A percentile compares a stretch with the other conserved stretches of the same genome.
These are phyloP conservation scores for Neurospora sp. DNA, from an alignment of 495 filamentous ascomycete species.

Conservation along the genomic window DNA sequence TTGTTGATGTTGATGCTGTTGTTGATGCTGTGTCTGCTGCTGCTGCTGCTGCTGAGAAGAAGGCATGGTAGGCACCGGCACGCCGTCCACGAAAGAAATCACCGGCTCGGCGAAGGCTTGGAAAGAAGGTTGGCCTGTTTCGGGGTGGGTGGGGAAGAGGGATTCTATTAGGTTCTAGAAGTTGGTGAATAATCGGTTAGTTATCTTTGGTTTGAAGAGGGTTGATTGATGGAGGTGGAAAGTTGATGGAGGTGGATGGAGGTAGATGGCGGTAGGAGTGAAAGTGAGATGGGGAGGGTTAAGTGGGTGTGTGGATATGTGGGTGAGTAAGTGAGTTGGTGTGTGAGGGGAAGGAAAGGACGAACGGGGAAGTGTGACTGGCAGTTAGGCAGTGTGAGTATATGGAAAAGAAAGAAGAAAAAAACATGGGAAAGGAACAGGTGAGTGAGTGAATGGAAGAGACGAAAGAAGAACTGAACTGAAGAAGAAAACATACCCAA, in stretches of 20 bases:
- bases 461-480: too few relatives aligned
- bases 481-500: neutral
- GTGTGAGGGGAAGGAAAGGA: neutral
- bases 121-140: constrained; percentile 26
- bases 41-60: neutral
- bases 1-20: neutral
- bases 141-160: constrained; percentile 27
- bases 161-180: constrained; percentile 18
- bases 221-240: too few relatives aligned
- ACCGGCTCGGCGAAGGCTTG: constrained; percentile 21
- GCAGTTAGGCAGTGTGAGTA: neutral
- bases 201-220: too few relatives aligned
- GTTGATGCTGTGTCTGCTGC: neutral
- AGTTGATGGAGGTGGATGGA: too few relatives aligned
- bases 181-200: too few relatives aligned
- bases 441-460: neutral
- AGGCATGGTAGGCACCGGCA: neutral
- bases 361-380: neutral
- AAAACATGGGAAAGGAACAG: neutral
- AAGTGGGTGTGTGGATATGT: too few relatives aligned
- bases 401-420: neutral
- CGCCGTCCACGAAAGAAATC: neutral
- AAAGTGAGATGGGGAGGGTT: too few relatives aligned
- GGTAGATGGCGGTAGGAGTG: too few relatives aligned
- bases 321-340: too few relatives aligned